Conservation (phyloP, 1,284 basidiomycete species). For the Trametes versicolor region DNA sequence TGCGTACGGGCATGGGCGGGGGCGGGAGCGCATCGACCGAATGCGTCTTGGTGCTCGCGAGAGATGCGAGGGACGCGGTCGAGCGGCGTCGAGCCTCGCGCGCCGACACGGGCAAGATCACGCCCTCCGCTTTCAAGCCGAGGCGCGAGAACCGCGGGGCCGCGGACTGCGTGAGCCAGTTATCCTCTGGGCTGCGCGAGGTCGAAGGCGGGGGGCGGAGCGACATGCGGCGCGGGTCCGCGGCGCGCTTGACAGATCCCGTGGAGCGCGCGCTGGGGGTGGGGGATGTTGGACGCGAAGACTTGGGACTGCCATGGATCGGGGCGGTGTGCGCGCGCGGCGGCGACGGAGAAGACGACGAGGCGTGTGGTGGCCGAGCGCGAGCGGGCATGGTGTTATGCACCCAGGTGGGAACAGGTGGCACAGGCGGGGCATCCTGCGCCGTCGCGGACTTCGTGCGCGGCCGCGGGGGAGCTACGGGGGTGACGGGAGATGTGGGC, state of each 20-base stretch:
- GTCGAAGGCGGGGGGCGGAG: conserved; percentile 29
- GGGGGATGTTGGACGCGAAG: conserved; percentile 24
- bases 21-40: conserved; percentile 15
- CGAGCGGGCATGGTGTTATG: conserved; percentile 16
- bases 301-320: background rate
- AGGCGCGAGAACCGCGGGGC: conserved; percentile 57
- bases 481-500: conserved; percentile 1
- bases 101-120: conserved; percentile 57
- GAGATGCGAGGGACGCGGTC: conserved; percentile 14
- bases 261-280: conserved; percentile 21
- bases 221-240: conserved; percentile 17
- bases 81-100: conserved; percentile 36
- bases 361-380: conserved; percentile 7
- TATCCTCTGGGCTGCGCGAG: conserved; percentile 40
- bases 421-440: conserved; percentile 24
- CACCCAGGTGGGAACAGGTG: conserved; percentile 27
- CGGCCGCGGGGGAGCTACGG: conserved; percentile 1
- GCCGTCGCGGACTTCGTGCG: conserved; percentile 24
- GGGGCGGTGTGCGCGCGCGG: background rate
- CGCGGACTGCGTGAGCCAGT: conserved; percentile 52
- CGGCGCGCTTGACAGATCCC: conserved; percentile 10
- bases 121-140: conserved; percentile 48
- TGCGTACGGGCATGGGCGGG: conserved; percentile 10
- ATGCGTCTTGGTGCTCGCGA: conserved; percentile 6
- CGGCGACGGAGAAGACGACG: conserved; percentile 6